A percentile compares a stretch with the other conserved stretches of the same genome.
These are phyloP conservation scores for Mortierella alpina DNA, from an alignment of 192 early-diverging fungal genomes.

Conservation along the genomic window DNA sequence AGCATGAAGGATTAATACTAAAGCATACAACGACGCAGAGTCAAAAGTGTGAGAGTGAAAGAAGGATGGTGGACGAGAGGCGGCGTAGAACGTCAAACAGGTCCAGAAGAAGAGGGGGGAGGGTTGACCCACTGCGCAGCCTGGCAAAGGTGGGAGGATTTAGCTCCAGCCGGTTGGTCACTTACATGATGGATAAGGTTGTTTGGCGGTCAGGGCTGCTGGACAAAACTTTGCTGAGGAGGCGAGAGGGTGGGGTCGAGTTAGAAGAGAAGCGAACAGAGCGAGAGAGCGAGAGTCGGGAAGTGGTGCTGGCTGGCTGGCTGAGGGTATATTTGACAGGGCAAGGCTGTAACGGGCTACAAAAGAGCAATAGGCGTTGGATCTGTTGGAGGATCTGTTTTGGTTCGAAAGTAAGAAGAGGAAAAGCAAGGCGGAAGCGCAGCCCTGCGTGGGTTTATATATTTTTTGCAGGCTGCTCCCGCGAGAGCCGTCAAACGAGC, in stretches of 20 bases:
- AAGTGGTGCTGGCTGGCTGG: neutral
- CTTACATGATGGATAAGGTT: slow-evolving; percentile 26
- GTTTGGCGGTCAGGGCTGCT: neutral
- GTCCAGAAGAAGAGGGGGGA: neutral
- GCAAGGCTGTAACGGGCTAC: too few relatives aligned
- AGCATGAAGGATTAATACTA: too few relatives aligned
- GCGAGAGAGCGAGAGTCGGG: neutral
- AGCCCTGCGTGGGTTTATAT: too few relatives aligned
- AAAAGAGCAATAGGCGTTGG: too few relatives aligned
- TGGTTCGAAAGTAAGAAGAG: neutral
- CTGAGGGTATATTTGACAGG: neutral
- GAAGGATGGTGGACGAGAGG: neutral
- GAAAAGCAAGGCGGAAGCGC: too few relatives aligned
- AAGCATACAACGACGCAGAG: too few relatives aligned
- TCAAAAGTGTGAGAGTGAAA: too few relatives aligned
- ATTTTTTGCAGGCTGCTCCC: too few relatives aligned
- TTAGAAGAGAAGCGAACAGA: neutral
- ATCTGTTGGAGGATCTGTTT: neutral
- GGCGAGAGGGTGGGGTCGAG: neutral
- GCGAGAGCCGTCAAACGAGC: too few relatives aligned
- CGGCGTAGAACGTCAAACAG: neutral
- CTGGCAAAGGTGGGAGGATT: neutral
- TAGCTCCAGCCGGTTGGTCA: neutral
- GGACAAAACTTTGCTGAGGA: neutral
- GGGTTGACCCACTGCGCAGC: slow-evolving; percentile 17